These are phyloP conservation scores for Asparagopsis taxiformis DNA, from an alignment of 31 red algal genomes.

Conservation along the genomic window DNA sequence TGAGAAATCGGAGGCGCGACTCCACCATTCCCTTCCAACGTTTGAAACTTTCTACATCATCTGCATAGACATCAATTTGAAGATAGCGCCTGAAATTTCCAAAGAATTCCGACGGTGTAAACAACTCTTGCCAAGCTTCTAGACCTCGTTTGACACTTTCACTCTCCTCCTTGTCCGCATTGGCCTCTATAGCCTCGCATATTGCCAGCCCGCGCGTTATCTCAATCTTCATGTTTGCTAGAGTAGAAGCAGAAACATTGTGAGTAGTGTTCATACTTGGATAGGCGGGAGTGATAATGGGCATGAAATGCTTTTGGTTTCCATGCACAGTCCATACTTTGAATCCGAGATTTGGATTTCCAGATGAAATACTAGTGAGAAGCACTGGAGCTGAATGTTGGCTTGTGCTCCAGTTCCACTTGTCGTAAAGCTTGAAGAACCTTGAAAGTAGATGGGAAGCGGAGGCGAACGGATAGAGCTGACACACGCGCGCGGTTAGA, in stretches of 20 bases:
- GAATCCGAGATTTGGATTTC: conserved; percentile 65
- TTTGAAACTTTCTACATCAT: conserved; percentile 69
- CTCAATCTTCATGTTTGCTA: conserved; percentile 87
- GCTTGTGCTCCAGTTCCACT: conserved; percentile 89
- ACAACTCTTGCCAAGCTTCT: conserved; percentile 75
- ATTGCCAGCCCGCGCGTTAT: conserved; percentile 72
- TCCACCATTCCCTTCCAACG: conserved; percentile 92
- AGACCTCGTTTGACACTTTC: conserved; percentile 27
- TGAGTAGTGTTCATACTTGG: conserved; percentile 99
- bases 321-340: conserved; percentile 88
- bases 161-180: conserved; percentile 18
- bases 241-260: conserved; percentile 88
- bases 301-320: conserved; percentile 93
- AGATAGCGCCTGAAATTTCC: conserved; percentile 70
- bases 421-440: conserved; percentile 91
- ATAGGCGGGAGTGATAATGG: conserved; percentile 94
- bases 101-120: conserved; percentile 88
- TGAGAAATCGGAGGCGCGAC: conserved; percentile 78
- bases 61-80: conserved; percentile 85
- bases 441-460: conserved; percentile 65
- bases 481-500: conserved; percentile 90
- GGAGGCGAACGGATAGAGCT: conserved; percentile 97
- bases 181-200: conserved; percentile 40
- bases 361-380: conserved; percentile 71
- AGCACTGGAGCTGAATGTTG: conserved; percentile 80